phyloP scores from a whole-genome alignment of 23 red algal species.

The Agarophyton chilense region DNA sequence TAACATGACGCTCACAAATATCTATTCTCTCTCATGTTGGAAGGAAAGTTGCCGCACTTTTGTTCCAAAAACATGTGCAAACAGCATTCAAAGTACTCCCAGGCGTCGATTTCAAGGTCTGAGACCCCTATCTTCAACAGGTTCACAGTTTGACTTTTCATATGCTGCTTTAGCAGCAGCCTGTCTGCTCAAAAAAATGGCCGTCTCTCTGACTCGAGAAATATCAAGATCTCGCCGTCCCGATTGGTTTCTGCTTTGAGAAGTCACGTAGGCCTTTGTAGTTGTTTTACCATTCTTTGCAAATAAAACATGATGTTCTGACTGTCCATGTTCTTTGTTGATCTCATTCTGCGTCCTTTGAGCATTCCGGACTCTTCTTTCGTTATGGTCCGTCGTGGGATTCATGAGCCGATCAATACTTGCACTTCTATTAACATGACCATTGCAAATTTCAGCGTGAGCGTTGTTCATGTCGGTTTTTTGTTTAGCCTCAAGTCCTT shows the following conservation, averaged over 20 bases:
- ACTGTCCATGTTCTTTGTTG: not conserved
- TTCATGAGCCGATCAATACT: slow-evolving; percentile 13
- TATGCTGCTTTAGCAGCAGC: slow-evolving; percentile 18
- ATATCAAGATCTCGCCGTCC: not conserved
- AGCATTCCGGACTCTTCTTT: not conserved
- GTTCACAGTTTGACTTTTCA: slow-evolving; percentile 4
- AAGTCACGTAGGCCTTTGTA: not conserved
- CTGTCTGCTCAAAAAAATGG: slow-evolving; percentile 12
- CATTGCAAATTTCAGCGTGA: not conserved
- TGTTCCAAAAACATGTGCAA: not conserved
- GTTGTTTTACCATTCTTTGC: not conserved
- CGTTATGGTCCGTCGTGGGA: not conserved
- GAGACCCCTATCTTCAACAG: not conserved
- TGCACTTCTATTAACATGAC: not conserved
- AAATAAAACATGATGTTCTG: not conserved
- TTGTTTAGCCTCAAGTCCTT: not conserved
- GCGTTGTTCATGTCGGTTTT: not conserved
- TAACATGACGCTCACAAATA: too few species aligned
- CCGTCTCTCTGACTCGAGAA: not conserved
- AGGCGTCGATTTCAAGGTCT: not conserved
- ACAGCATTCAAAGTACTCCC: not conserved
- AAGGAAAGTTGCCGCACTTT: not conserved
- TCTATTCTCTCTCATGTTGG: too few species aligned
- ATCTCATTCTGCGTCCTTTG: not conserved
- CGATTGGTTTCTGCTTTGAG: not conserved